Percentiles rank a stretch among this genome's conserved stretches.
phyloP scores from a whole-genome alignment of 495 filamentous ascomycete species.

The Podospora fimiseda region DNA sequence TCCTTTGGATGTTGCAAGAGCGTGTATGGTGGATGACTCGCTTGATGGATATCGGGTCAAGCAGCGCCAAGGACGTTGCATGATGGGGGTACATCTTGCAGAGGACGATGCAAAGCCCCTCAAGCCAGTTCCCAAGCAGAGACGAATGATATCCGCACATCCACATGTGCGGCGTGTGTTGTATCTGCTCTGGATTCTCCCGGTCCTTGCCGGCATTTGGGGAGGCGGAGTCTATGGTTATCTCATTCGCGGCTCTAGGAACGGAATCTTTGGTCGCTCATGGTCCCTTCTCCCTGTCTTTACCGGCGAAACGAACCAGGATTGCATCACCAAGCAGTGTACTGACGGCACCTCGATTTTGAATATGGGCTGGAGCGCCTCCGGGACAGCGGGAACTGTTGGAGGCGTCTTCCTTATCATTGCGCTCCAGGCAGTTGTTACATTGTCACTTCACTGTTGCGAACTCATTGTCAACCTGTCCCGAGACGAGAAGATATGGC shows the following conservation, averaged over 20 bases:
- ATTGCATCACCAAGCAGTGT: slow-evolving; percentile 20
- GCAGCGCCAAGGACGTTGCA: slow-evolving; percentile 23
- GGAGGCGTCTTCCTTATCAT: slow-evolving; percentile 27
- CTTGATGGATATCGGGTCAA: slow-evolving; percentile 17
- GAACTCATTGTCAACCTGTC: slow-evolving; percentile 43
- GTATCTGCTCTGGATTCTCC: slow-evolving; percentile 20
- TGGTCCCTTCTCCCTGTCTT: slow-evolving; percentile 25
- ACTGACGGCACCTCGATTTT: slow-evolving; percentile 31
- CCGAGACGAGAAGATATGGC: slow-evolving; percentile 39
- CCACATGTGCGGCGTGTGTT: slow-evolving; percentile 22
- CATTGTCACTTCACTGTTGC: slow-evolving; percentile 38
- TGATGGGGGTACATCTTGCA: slow-evolving; percentile 27
- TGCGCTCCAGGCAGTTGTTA: slow-evolving; percentile 29
- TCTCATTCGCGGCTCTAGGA: slow-evolving; percentile 15
- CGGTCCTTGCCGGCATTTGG: slow-evolving; percentile 25
- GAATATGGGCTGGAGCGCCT: slow-evolving; percentile 24
- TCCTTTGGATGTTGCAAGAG: slow-evolving; percentile 25
- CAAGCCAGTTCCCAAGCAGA: slow-evolving; percentile 25
- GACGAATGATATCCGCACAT: slow-evolving; percentile 22
- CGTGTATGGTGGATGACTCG: slow-evolving; percentile 17
- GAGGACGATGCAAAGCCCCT: slow-evolving; percentile 23
- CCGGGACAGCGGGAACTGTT: slow-evolving; percentile 16
- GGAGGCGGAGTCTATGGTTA: slow-evolving; percentile 21
- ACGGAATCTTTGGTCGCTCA: slow-evolving; percentile 25
- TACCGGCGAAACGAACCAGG: slow-evolving; percentile 19